Conservation (phyloP, 345 rosid species). For the Atalantia buxifolia region DNA sequence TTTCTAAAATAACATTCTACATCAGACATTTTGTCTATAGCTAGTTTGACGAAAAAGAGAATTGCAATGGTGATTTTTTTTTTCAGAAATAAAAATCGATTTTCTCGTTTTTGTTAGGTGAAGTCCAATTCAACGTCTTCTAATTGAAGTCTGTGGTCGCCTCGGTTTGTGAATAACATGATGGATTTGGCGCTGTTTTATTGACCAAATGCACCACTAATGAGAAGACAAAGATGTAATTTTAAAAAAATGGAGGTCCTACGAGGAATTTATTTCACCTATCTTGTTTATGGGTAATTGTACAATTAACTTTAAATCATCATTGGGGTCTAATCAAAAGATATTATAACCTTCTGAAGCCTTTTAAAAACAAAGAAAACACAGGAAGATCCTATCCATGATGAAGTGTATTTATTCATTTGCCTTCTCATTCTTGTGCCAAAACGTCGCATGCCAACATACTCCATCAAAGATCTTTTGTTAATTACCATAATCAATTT, state of each 20-base stretch:
- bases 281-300: neutral
- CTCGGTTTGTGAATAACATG: neutral
- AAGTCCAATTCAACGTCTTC: neutral
- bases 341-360: too few relatives aligned
- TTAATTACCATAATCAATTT: neutral
- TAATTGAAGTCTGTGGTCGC: neutral
- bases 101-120: neutral
- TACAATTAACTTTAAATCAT: neutral
- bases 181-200: too few relatives aligned
- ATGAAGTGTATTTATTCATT: neutral
- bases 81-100: neutral
- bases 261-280: too few relatives aligned
- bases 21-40: neutral
- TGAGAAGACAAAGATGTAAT: neutral
- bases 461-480: neutral
- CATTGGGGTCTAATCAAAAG: too few relatives aligned
- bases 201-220: neutral
- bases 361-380: neutral
- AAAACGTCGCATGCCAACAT: neutral
- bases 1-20: too few relatives aligned
- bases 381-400: neutral
- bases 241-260: neutral
- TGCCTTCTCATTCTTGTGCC: neutral
- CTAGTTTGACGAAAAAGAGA: too few relatives aligned
- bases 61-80: too few relatives aligned